Conservation (phyloP, 768 basidiomycete species). For the Psilocybe cyanescens region DNA sequence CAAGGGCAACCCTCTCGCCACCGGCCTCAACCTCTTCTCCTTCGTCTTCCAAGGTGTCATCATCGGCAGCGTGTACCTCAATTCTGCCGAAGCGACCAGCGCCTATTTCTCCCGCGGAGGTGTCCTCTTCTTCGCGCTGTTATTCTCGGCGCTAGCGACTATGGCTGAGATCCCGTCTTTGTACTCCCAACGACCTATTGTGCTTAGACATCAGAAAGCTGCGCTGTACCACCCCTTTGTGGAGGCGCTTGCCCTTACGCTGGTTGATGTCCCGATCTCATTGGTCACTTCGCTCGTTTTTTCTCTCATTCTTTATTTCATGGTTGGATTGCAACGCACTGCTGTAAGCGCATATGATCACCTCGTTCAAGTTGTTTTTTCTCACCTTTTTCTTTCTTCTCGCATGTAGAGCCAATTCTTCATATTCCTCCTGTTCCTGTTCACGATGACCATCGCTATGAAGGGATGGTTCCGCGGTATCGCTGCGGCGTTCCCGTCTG, state of each 20-base stretch:
- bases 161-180: conserved; percentile 70
- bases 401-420: conserved; percentile 42
- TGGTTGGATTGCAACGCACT: conserved; percentile 57
- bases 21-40: conserved; percentile 38
- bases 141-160: conserved; percentile 60
- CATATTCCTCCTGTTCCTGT: conserved; percentile 60
- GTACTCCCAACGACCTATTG: conserved; percentile 63
- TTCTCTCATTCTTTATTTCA: conserved; percentile 60
- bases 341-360: conserved; percentile 24
- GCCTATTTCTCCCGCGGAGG: conserved; percentile 81
- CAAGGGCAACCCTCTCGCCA: conserved; percentile 40
- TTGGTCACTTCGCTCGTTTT: conserved; percentile 48
- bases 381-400: not conserved
- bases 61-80: conserved; percentile 69
- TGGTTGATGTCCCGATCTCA: conserved; percentile 65
- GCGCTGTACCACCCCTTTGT: conserved; percentile 55
- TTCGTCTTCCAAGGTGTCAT: conserved; percentile 55
- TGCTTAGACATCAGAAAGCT: conserved; percentile 57
- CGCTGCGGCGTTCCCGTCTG: conserved; percentile 61
- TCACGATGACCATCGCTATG: conserved; percentile 64
- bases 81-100: conserved; percentile 53
- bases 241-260: conserved; percentile 52
- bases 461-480: conserved; percentile 77
- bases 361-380: conserved; percentile 25
- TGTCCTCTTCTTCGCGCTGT: conserved; percentile 71